A percentile compares a stretch with the other conserved stretches of the same genome.
Conservation (phyloP, 1,284 basidiomycete genomes). For the Apiotrichum domesticum region DNA sequence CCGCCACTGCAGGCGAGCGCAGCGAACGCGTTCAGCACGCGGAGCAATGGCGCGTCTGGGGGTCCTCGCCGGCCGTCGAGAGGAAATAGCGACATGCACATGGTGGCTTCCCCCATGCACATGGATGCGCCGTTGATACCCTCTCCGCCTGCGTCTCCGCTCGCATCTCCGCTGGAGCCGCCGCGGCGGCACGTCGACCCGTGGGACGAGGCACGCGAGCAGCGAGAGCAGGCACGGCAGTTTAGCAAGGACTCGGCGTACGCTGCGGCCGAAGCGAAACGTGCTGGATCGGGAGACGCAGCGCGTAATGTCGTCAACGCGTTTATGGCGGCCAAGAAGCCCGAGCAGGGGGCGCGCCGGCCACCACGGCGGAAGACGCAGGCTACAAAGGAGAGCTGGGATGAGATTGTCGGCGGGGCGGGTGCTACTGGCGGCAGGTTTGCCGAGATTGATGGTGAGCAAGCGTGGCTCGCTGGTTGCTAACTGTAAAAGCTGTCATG, state of each 20-base stretch:
- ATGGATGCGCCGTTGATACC: background rate
- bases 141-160: background rate
- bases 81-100: background rate
- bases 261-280: constrained; percentile 6
- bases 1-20: background rate
- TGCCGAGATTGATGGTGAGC: constrained; percentile 44
- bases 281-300: constrained; percentile 12
- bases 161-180: background rate
- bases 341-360: constrained; percentile 1
- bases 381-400: constrained; percentile 21
- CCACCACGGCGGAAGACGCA: constrained; percentile 10
- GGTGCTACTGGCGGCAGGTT: constrained; percentile 32
- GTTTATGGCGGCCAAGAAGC: constrained; percentile 31
- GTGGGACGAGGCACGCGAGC: constrained; percentile 35
- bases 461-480: background rate
- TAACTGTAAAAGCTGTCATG: constrained; percentile 59
- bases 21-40: background rate
- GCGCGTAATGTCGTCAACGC: constrained; percentile 39
- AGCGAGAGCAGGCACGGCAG: constrained; percentile 32
- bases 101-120: background rate
- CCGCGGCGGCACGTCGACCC: constrained; percentile 21
- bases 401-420: constrained; percentile 19
- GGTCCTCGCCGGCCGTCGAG: background rate
- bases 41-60: background rate
- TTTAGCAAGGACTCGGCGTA: constrained; percentile 20